Percentiles rank a stretch among this genome's conserved stretches.
These are phyloP conservation scores for Claviceps sp. DNA, from an alignment of 2,329 filamentous ascomycete genomes.

Conservation along the genomic window DNA sequence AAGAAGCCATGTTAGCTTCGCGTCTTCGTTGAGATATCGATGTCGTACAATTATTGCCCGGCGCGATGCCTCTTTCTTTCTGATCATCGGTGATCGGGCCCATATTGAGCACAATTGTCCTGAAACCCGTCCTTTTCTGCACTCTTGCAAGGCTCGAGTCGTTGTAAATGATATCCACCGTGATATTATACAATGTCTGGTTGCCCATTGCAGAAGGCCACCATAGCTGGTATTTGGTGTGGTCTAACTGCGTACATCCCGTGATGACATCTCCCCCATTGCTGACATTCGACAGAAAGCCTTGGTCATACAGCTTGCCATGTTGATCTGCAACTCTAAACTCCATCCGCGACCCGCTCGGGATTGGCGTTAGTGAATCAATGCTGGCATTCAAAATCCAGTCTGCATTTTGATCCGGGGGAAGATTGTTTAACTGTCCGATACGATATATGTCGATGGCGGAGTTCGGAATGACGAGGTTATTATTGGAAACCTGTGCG, in stretches of 20 bases:
- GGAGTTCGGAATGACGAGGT: slow-evolving; percentile 26
- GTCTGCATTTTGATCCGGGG: slow-evolving; percentile 39
- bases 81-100: slow-evolving; percentile 39
- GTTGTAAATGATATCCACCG: slow-evolving; percentile 30
- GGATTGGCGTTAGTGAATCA: slow-evolving; percentile 38
- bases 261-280: slow-evolving; percentile 30
- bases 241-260: slow-evolving; percentile 30
- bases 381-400: slow-evolving; percentile 51
- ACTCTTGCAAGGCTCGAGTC: slow-evolving; percentile 19
- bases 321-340: slow-evolving; percentile 31
- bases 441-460: slow-evolving; percentile 45
- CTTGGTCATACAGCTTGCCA: slow-evolving; percentile 22
- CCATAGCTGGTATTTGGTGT: slow-evolving; percentile 38
- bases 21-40: neutral
- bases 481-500: slow-evolving; percentile 23
- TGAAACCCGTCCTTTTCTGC: slow-evolving; percentile 44
- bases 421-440: slow-evolving; percentile 44
- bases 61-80: slow-evolving; percentile 32
- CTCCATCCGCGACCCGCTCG: slow-evolving; percentile 24
- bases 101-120: slow-evolving; percentile 47
- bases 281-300: slow-evolving; percentile 20
- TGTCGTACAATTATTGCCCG: slow-evolving; percentile 23
- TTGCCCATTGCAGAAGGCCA: slow-evolving; percentile 44
- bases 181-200: slow-evolving; percentile 45
- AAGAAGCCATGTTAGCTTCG: neutral